Base-by-base conservation (phyloP, 2,329 filamentous ascomycete genomes). In the Neofusicoccum umdonicola region DNA sequence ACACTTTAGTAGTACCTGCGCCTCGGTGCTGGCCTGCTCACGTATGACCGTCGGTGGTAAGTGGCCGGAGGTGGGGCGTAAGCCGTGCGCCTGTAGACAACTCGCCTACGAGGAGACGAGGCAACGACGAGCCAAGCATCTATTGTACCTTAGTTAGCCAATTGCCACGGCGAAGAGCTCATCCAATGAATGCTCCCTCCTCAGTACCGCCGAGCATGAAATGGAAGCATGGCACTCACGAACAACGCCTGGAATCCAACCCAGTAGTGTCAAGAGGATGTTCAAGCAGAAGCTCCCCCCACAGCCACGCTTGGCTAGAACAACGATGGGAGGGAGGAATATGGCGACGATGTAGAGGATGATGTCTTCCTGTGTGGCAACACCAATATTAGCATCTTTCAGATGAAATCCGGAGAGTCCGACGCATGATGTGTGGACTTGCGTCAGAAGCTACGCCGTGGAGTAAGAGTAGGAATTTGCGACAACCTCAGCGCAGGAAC, bases 41-140 rank as follows among this genome's bases (percentile, higher is more conserved):
- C 50, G 15, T 63, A 63, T 15, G 61, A 34, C 27, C 50, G 39
- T 3, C 61, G 61, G 41, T 63, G 61, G 17, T 56, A 47, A n/a
- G 51, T 12, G 15, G 39, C 48, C 19, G 50, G 51, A 8, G 50
- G 19, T 15, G 61, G 39, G 11, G 50, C 27, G 27, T 45, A 44
- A 3, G 47, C 34, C 1, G 61, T 63, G 48, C 61, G 50, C 4
- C 61, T 19, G 31, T 63, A 63, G 31, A 63, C 61, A 3, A 63
- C 61, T 22, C 61, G 61, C n/a, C 48, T 15, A n/a, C 61, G 61
- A 2, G 61, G 61, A 1, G 37, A 37, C 3, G 48, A 8, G 13
- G 61, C 61, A 17, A 63, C 51, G 41, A 63, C 39, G 17, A 63
- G 50, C 61, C 61, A 63, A 11, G 61, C 61, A 47, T 63, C 61